Conservation (phyloP, 2,329 filamentous ascomycete genomes). For the Trichoderma oligosporum region DNA sequence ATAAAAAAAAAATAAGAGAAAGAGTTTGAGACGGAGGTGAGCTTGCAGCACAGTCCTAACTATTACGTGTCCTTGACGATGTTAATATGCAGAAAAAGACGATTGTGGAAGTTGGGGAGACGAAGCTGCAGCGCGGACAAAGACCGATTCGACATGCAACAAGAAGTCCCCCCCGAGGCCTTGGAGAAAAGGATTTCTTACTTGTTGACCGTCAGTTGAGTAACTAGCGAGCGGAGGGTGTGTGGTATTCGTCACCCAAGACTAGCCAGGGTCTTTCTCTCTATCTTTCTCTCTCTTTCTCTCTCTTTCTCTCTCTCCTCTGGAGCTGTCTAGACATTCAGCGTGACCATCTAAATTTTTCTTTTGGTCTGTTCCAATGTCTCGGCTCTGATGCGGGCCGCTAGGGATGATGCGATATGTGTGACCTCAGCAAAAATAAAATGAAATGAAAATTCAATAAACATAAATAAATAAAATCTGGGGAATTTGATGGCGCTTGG, state of each 20-base stretch:
- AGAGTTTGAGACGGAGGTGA: background rate
- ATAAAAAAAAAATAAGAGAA: background rate
- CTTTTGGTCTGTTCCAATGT: background rate
- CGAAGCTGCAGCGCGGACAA: background rate
- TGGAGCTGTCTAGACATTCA: background rate
- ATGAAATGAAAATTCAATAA: too few relatives aligned
- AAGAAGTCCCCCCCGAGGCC: background rate
- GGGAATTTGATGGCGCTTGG: too few relatives aligned
- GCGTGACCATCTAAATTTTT: slow-evolving; percentile 14
- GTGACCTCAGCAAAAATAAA: too few relatives aligned
- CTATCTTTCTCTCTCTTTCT: background rate
- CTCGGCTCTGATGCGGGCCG: too few relatives aligned
- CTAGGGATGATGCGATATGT: too few relatives aligned
- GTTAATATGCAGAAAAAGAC: background rate
- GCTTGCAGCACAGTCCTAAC: background rate
- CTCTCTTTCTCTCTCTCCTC: background rate
- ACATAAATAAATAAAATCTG: too few relatives aligned
- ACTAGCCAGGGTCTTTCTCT: slow-evolving; percentile 5
- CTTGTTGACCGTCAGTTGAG: background rate
- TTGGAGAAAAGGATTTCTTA: background rate
- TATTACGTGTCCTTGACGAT: background rate
- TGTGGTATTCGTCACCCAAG: slow-evolving; percentile 7
- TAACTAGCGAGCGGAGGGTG: background rate
- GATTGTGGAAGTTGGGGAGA: background rate
- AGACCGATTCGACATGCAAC: background rate